Percentiles rank a stretch among this genome's conserved stretches.
phyloP scores from a whole-genome alignment of 306 rosid genomes.

The Lathyrus oleraceus region DNA sequence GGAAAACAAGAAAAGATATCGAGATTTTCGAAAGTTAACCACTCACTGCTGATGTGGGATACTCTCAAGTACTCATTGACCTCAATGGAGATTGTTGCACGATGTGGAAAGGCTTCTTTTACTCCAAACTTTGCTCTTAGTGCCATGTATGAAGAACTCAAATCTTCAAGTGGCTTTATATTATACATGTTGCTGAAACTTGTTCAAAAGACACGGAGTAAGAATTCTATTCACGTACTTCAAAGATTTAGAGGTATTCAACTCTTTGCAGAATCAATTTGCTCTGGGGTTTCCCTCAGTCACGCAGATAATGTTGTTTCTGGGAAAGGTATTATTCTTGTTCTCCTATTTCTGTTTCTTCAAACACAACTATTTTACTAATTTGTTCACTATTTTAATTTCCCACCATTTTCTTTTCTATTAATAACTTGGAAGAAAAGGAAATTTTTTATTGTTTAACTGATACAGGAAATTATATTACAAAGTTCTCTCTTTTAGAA shows the following conservation, averaged over 20 bases:
- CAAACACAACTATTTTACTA: constrained; percentile 3
- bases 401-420: background rate
- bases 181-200: constrained; percentile 74
- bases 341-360: constrained; percentile 25
- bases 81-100: constrained; percentile 89
- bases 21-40: constrained; percentile 58
- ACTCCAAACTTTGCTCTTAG: constrained; percentile 68
- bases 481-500: background rate
- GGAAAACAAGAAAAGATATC: constrained; percentile 59
- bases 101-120: constrained; percentile 65
- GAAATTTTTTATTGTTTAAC: background rate
- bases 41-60: constrained; percentile 92
- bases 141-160: constrained; percentile 78
- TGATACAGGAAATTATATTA: background rate
- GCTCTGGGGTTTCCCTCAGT: constrained; percentile 59
- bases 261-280: constrained; percentile 71
- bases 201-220: constrained; percentile 61
- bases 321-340: constrained; percentile 59
- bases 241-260: constrained; percentile 81
- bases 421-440: background rate
- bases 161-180: constrained; percentile 78
- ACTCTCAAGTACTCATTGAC: constrained; percentile 78
- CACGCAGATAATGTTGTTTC: constrained; percentile 35
- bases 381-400: constrained; percentile 6
- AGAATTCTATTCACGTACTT: constrained; percentile 74